Conservation (phyloP, 148 eudicot genomes). For the Rhododendron ferrugineum region DNA sequence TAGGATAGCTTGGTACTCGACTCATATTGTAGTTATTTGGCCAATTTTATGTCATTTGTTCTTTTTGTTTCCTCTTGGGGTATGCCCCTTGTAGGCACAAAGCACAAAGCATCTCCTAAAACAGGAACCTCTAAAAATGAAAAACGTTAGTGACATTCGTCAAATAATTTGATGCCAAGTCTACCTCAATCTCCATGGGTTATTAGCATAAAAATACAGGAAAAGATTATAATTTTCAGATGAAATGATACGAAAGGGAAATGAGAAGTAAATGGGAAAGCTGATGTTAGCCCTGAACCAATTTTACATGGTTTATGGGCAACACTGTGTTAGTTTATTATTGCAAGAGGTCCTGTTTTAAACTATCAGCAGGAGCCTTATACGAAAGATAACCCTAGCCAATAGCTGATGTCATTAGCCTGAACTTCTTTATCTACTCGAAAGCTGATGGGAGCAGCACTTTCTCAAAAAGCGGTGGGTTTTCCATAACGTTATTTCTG, state of each 20-base stretch:
- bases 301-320: background rate
- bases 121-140: background rate
- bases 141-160: background rate
- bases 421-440: background rate
- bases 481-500: background rate
- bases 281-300: background rate
- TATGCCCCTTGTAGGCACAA: too few relatives aligned
- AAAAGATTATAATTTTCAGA: background rate
- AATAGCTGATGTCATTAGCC: background rate
- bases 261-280: background rate
- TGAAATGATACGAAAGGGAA: background rate
- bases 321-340: background rate
- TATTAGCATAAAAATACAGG: background rate
- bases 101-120: background rate
- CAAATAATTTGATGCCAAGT: background rate
- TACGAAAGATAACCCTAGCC: background rate
- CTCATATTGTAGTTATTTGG: too few relatives aligned
- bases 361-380: background rate
- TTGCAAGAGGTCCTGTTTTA: background rate
- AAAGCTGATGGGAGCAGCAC: background rate
- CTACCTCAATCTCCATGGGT: background rate
- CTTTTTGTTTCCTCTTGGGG: too few relatives aligned
- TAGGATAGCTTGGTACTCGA: too few relatives aligned
- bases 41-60: too few relatives aligned
- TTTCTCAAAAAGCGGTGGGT: background rate